A percentile compares a stretch with the other conserved stretches of the same genome.
Conservation (phyloP, 1,284 basidiomycete genomes). For the Boletellus dicymbophilus region DNA sequence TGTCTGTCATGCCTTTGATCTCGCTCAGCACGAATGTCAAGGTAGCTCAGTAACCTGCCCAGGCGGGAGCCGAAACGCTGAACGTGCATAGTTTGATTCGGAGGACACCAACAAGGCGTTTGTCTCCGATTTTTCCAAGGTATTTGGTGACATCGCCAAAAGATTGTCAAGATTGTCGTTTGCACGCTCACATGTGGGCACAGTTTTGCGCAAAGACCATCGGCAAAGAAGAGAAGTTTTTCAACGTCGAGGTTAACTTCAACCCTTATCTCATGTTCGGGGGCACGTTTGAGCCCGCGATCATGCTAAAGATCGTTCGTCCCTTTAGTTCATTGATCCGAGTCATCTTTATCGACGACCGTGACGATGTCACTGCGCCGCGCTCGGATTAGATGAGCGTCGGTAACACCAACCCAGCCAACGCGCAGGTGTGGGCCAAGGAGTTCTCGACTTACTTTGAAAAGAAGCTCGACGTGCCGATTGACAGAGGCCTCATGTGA, state of each 20-base stretch:
- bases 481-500: conserved; percentile 58
- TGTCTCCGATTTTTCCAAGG: conserved; percentile 56
- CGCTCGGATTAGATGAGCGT: conserved; percentile 48
- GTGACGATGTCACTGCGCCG: not conserved
- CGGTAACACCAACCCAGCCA: conserved; percentile 51
- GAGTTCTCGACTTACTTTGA: conserved; percentile 55
- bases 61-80: not conserved
- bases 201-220: conserved; percentile 45
- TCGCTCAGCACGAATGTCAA: conserved; percentile 18
- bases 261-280: conserved; percentile 59
- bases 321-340: not conserved
- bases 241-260: conserved; percentile 53
- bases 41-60: conserved; percentile 4
- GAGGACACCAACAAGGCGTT: conserved; percentile 44
- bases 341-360: not conserved
- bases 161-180: too few relatives aligned
- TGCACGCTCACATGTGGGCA: too few relatives aligned
- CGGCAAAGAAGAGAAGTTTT: conserved; percentile 53
- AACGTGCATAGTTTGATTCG: conserved; percentile 11
- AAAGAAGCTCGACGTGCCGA: conserved; percentile 48
- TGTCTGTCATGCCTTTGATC: conserved; percentile 13
- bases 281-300: conserved; percentile 65
- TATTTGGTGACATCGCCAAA: not conserved
- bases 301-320: conserved; percentile 56
- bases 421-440: conserved; percentile 55